Base-by-base conservation (phyloP, 176 grass and related monocot genomes). In the Carex kokanica region DNA sequence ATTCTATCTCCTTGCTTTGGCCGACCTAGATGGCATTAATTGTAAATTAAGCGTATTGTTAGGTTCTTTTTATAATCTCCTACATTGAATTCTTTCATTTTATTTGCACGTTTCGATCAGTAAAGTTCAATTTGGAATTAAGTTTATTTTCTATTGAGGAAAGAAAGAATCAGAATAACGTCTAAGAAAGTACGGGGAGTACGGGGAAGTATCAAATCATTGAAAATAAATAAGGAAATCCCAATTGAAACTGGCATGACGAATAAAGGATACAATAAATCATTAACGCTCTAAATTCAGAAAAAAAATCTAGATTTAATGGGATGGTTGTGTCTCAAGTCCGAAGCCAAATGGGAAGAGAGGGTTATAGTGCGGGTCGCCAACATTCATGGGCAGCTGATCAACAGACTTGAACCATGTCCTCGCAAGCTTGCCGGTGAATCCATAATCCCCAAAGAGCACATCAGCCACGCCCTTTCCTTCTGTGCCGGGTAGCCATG, bases 371-470 rank as follows among this genome's bases (percentile, higher is more conserved):
- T 93, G 78, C 21, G 13, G 16, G 29, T 93, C 91, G 2, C 93
- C 91, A 25, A 85, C 83, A 78, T 97, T 93, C 93, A 93, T 91
- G 16, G 89, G 91, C 43, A 97, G 78, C 86, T 97, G 94, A 11
- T 90, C 64, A 52, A 91, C 89, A 5, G 72, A 83, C 70, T 87
- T 82, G 88, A 93, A 91, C 93, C 93, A 93, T 17, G 94, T 93
- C 72, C 87, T 23, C 6, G 87, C 65, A 24, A 97, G 84, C 81
- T 93, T 97, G 47, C 94, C 94, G 0, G 72, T 66, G 83, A 92
- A 95, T 0, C 74, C 93, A 25, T 91, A 88, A 65, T 92, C 88
- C 3, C 93, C 90, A 27, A 95, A 95, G 0, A 95, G 85, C 18
- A 91, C 87, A 68, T 92, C 93, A 9, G 64, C 53, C 0, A 96